Evolutionary conservation across 1,139 yeast genomes (phyloP).

Genomic region (Scheffersomyces titani): DNA sequence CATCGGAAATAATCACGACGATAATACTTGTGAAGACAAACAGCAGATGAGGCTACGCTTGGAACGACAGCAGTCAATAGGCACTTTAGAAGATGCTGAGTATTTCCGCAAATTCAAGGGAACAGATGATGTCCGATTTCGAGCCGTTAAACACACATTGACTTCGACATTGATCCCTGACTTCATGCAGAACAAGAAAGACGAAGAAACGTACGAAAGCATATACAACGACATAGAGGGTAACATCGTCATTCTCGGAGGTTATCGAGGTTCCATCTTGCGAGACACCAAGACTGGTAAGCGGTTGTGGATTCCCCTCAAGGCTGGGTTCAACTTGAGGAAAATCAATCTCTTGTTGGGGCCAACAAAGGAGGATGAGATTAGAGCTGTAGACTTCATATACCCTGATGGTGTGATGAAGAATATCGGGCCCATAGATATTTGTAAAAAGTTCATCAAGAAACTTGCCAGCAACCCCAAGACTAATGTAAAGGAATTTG

Average conservation of each 20-base stretch:
- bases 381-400: conserved; percentile 49
- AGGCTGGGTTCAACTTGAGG: conserved; percentile 77
- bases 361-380: conserved; percentile 65
- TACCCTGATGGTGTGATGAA: conserved; percentile 78
- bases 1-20: conserved; percentile 16
- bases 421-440: conserved; percentile 86
- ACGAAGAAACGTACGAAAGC: conserved; percentile 29
- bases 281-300: conserved; percentile 64
- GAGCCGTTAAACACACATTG: conserved; percentile 68
- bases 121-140: conserved; percentile 63
- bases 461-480: conserved; percentile 58
- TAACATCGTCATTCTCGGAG: conserved; percentile 79
- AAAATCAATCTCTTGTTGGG: conserved; percentile 73
- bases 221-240: conserved; percentile 59
- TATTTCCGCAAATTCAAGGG: conserved; percentile 57
- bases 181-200: conserved; percentile 16
- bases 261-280: conserved; percentile 83
- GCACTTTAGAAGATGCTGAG: conserved; percentile 65
- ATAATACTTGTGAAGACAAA: conserved; percentile 10
- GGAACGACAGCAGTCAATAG: conserved; percentile 56
- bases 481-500: conserved; percentile 69
- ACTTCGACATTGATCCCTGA: conserved; percentile 49
- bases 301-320: conserved; percentile 83
- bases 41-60: conserved; percentile 48
- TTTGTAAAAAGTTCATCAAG: conserved; percentile 62